A percentile compares a stretch with the other conserved stretches of the same genome.
Conservation (phyloP, 1,284 basidiomycete species). For the Sutorius eximius region DNA sequence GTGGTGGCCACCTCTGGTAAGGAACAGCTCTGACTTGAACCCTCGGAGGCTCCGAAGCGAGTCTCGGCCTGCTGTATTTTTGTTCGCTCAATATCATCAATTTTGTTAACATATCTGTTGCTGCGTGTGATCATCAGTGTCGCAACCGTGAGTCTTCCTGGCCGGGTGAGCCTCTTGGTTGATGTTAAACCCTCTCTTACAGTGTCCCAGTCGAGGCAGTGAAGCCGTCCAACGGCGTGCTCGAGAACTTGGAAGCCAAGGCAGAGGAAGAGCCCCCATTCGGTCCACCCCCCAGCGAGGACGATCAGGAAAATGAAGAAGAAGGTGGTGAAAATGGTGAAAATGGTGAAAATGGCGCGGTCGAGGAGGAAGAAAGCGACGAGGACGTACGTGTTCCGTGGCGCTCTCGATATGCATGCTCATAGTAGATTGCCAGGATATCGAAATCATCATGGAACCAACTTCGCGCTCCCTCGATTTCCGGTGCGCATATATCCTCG, state of each 20-base stretch:
- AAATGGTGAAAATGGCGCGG: conserved; percentile 33
- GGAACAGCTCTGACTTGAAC: conserved; percentile 31
- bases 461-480: conserved; percentile 70
- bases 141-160: conserved; percentile 53
- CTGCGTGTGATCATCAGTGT: conserved; percentile 46
- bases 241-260: conserved; percentile 48
- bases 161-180: conserved; percentile 13
- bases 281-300: conserved; percentile 24
- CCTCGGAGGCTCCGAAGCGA: conserved; percentile 24
- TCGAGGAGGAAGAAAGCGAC: conserved; percentile 41
- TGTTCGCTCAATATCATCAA: conserved; percentile 42
- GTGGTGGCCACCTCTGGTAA: conserved; percentile 47
- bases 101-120: conserved; percentile 32
- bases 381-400: conserved; percentile 39
- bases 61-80: conserved; percentile 33
- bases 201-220: conserved; percentile 50
- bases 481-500: conserved; percentile 44
- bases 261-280: conserved; percentile 38
- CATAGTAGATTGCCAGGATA: conserved; percentile 47
- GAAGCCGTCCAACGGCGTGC: conserved; percentile 45
- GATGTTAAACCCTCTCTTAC: conserved; percentile 27
- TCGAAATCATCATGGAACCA: conserved; percentile 81
- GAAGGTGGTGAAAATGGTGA: conserved; percentile 26
- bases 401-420: background rate
- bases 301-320: conserved; percentile 34